Percentiles rank a stretch among this genome's conserved stretches.
Conservation (phyloP, 1,139 yeast species). For the Hanseniaspora uvarum region DNA sequence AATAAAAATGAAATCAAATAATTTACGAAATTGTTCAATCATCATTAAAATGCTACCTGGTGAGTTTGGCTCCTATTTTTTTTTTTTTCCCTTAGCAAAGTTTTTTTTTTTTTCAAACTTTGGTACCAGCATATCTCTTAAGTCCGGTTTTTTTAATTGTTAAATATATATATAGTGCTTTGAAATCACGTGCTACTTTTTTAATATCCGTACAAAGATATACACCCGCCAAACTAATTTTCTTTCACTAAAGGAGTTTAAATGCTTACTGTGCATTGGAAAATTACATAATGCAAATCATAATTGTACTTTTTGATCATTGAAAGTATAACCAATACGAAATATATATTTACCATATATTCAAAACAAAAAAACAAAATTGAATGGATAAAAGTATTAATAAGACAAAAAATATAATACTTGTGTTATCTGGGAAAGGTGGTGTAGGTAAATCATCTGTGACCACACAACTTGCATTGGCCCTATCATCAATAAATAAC, state of each 20-base stretch:
- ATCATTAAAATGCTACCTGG: neutral
- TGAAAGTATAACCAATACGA: neutral
- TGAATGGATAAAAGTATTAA: slow-evolving; percentile 30
- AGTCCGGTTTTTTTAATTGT: no score
- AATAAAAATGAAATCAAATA: neutral
- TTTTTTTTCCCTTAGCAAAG: neutral
- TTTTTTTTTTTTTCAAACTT: neutral
- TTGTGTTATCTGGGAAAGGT: slow-evolving; percentile 88
- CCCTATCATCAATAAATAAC: slow-evolving; percentile 41
- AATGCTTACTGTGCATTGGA: neutral
- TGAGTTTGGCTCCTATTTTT: neutral
- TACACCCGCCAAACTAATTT: no score
- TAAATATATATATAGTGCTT: no score
- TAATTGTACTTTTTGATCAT: neutral
- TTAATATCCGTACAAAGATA: no score
- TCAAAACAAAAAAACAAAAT: no score
- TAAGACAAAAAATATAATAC: slow-evolving; percentile 62
- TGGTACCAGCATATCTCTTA: no score
- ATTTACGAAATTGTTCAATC: neutral
- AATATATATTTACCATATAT: no score
- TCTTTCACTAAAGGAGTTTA: neutral
- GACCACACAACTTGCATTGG: slow-evolving; percentile 81
- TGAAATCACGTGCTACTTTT: neutral
- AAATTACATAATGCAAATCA: neutral
- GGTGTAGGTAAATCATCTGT: slow-evolving; percentile 97